Base-by-base conservation (phyloP, 192 early-diverging fungal genomes). In the Lunasporangiospora selenospora region DNA sequence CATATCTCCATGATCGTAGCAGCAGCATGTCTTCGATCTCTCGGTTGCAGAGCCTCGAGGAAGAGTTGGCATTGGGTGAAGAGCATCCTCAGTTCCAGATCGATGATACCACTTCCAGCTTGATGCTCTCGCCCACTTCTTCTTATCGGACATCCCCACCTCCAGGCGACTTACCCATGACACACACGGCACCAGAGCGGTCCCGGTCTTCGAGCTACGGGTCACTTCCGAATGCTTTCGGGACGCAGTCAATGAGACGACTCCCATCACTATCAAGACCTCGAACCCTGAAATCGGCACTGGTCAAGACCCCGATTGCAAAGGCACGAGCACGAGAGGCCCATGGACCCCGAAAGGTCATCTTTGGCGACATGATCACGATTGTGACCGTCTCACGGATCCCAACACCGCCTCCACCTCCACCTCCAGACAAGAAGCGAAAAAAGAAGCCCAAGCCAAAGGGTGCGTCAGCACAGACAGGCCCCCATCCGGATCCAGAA, bases 331-430 rank as follows among this genome's bases (percentile, higher is more conserved):
- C 48, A 10, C 49, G 39, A 16, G 65, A 67, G 13, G 33, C 36
- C 15, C 24, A 32, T 23, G 65, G 42, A 21, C 31, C 54, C 4
- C 56, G 65, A 16, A 67, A 59, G 50, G 65, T 67, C 12, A 34
- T 60, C 12, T 67, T 67, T 53, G 65, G 65, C 0, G 65, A 67
- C 8, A 67, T 67, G 50, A 67, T 67, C 42, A 67, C 65, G 18
- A 60, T 67, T 15, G 65, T 67, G 2, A 52, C 65, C 6, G 50
- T 67, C 27, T 45, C 58, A 21, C 48, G 57, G 9, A 12, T 50
- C 15, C 56, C 58, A 27, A 48, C 50, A 0, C 65, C 65, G 4
- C 65, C 65, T n/a, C 65, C 57, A 3, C 30, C 44, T 24, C 49
- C 69, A 24, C 46, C 21, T 1, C 3, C 43, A 36, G 34, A 37